Conservation (phyloP, 495 filamentous ascomycete genomes). For the Cenococcum geophilum region DNA sequence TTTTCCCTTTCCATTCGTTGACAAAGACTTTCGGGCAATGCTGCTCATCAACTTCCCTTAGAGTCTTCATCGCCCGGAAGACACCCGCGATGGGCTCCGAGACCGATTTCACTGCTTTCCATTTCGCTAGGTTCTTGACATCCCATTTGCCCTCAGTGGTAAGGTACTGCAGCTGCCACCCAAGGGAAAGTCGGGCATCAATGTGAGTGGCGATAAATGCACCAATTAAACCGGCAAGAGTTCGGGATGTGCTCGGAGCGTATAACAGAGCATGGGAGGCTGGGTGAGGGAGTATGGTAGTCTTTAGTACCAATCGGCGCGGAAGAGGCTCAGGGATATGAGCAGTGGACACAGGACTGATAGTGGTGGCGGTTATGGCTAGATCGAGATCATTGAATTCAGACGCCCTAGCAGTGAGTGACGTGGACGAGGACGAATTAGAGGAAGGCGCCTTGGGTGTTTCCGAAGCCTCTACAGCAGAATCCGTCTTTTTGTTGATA, state of each 20-base stretch:
- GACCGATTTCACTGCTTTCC: slow-evolving; percentile 71
- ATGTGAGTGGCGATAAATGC: slow-evolving; percentile 71
- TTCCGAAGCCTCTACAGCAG: neutral
- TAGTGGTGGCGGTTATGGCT: neutral
- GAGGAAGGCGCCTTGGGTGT: neutral
- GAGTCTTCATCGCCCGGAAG: slow-evolving; percentile 83
- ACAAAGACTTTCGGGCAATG: slow-evolving; percentile 75
- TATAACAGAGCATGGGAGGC: slow-evolving; percentile 84
- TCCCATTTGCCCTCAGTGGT: slow-evolving; percentile 92
- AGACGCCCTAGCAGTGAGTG: too few species aligned
- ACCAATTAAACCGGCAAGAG: slow-evolving; percentile 72
- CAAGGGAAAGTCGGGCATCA: slow-evolving; percentile 68
- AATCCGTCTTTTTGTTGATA: neutral
- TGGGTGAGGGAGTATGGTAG: slow-evolving; percentile 64
- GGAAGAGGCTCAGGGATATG: slow-evolving; percentile 4
- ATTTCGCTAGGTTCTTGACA: slow-evolving; percentile 92
- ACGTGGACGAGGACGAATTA: neutral
- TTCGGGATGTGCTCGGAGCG: slow-evolving; percentile 65
- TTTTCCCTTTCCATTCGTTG: slow-evolving; percentile 54
- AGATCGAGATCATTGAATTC: neutral
- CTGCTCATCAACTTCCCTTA: slow-evolving; percentile 75
- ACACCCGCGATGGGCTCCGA: slow-evolving; percentile 67
- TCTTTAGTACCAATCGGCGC: slow-evolving; percentile 50
- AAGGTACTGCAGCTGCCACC: slow-evolving; percentile 86
- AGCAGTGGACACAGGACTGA: neutral